These are phyloP conservation scores for Solanum peruvianum DNA, from an alignment of 257 asterid genomes.

Conservation along the genomic window DNA sequence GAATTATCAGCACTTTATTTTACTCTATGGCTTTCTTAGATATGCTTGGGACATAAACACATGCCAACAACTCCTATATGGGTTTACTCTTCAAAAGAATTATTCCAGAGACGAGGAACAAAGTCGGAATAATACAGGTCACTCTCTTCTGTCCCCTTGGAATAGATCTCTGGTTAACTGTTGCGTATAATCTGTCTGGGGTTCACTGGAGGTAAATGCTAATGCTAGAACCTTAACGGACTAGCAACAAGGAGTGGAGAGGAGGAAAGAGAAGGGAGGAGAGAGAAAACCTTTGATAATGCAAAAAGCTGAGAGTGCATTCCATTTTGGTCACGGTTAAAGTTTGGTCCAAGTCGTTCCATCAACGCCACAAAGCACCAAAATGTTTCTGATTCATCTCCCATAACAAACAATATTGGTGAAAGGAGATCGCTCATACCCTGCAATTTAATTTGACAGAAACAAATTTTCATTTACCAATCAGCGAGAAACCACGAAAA, in stretches of 20 bases:
- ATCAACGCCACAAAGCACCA: conserved; percentile 92
- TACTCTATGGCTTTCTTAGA: neutral
- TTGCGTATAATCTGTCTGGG: neutral
- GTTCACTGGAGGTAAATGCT: neutral
- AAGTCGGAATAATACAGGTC: neutral
- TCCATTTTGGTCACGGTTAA: conserved; percentile 97
- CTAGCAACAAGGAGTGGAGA: neutral
- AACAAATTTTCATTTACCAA: neutral
- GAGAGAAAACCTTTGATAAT: conserved; percentile 62
- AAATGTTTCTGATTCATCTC: conserved; percentile 85
- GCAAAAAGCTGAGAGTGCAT: conserved; percentile 98
- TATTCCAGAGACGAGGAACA: neutral
- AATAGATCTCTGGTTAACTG: neutral
- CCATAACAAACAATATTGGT: conserved; percentile 83
- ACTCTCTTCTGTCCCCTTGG: neutral
- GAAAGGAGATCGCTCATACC: conserved; percentile 99
- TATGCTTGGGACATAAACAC: neutral
- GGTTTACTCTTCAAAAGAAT: neutral
- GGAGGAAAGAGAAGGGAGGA: conserved; percentile 1
- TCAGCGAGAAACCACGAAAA: neutral
- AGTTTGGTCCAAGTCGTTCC: conserved; percentile 99
- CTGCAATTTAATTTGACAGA: conserved; percentile 25
- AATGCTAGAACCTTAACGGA: neutral
- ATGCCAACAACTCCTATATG: neutral
- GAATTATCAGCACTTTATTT: neutral